A percentile compares a stretch with the other conserved stretches of the same genome.
These are phyloP conservation scores for Apiospora aurea DNA, from an alignment of 2,329 filamentous ascomycete species.

Conservation along the genomic window DNA sequence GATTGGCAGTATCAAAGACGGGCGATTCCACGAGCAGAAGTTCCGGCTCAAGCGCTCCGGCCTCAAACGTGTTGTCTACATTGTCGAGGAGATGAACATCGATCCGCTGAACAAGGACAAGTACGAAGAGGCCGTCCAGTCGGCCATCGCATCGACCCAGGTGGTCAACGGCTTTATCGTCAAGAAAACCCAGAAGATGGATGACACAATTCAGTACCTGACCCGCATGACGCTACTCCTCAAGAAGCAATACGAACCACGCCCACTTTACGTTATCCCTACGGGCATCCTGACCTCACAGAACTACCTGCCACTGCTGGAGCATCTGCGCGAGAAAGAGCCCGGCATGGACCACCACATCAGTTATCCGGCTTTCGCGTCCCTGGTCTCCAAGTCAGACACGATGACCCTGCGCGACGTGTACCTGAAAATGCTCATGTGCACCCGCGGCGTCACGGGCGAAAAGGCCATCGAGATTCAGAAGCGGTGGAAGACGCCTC, in stretches of 20 bases:
- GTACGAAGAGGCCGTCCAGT: conserved; percentile 72
- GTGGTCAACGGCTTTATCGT: conserved; percentile 82
- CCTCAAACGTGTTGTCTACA: conserved; percentile 78
- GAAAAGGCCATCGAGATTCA: conserved; percentile 84
- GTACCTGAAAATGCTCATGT: conserved; percentile 88
- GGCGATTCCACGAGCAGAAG: conserved; percentile 84
- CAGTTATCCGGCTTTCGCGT: conserved; percentile 75
- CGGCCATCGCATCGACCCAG: conserved; percentile 78
- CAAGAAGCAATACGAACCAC: conserved; percentile 67
- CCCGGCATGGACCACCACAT: conserved; percentile 63
- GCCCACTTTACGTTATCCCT: conserved; percentile 68
- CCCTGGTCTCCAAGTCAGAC: conserved; percentile 77
- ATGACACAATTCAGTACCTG: conserved; percentile 80
- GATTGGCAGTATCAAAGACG: conserved; percentile 81
- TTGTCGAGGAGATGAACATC: conserved; percentile 76
- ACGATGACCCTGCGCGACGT: conserved; percentile 76
- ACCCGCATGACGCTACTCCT: conserved; percentile 74
- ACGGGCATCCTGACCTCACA: conserved; percentile 66
- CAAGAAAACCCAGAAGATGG: conserved; percentile 76
- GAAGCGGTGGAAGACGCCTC: conserved; percentile 77
- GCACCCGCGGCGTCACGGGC: conserved; percentile 74
- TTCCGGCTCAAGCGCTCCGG: conserved; percentile 78
- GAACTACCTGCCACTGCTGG: conserved; percentile 71
- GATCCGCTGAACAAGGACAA: conserved; percentile 59
- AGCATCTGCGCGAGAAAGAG: conserved; percentile 62